phyloP scores from a whole-genome alignment of 345 rosid genomes.

The Bruguiera gymnorhiza region DNA sequence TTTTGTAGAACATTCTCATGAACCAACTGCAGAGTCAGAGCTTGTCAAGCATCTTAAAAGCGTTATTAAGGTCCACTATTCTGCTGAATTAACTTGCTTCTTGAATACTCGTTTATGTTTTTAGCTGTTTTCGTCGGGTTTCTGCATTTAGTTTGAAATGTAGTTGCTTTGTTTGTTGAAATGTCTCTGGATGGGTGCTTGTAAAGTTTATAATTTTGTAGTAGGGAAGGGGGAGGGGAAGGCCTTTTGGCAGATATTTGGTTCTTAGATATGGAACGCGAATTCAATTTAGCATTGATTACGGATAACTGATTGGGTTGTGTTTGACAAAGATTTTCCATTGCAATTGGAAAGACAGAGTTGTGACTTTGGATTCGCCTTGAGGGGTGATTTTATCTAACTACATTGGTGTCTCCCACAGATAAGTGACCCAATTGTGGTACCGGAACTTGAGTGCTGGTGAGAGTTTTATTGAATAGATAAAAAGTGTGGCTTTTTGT shows the following conservation, averaged over 20 bases:
- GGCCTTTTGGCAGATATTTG: too few species aligned
- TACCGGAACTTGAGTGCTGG: not conserved
- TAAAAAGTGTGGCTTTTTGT: not conserved
- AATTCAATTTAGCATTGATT: too few species aligned
- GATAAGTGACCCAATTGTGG: not conserved
- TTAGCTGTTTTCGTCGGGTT: not conserved
- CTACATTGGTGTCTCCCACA: too few species aligned
- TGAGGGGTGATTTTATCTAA: not conserved
- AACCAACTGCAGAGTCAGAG: constrained; percentile 52
- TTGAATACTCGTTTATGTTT: not conserved
- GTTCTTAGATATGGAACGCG: too few species aligned
- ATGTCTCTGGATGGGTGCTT: not conserved
- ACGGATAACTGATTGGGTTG: too few species aligned
- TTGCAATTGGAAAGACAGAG: too few species aligned
- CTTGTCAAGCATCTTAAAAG: constrained; percentile 90
- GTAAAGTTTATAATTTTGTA: too few species aligned
- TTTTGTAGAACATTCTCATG: constrained; percentile 64
- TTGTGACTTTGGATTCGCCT: not conserved
- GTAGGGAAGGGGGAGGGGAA: too few species aligned
- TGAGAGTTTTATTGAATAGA: not conserved
- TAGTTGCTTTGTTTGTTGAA: constrained; percentile 13
- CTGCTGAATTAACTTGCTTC: too few species aligned
- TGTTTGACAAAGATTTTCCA: too few species aligned
- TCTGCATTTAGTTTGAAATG: not conserved
- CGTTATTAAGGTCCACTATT: constrained; percentile 61